Conservation (phyloP, 768 basidiomycete genomes). For the Amanita brunnescens region DNA sequence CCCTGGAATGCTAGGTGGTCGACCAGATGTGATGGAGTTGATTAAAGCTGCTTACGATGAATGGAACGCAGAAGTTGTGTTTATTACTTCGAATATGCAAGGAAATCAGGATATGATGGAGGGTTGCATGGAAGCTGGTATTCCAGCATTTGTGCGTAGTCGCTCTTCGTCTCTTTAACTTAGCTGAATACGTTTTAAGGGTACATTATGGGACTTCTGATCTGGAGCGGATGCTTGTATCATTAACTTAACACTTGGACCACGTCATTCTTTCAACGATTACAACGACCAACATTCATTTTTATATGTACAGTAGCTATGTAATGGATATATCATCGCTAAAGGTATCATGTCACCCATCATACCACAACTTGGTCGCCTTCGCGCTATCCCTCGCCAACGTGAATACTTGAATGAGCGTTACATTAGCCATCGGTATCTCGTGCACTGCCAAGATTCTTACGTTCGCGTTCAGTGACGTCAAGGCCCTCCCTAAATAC, state of each 20-base stretch:
- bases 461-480: conserved; percentile 85
- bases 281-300: neutral
- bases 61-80: conserved; percentile 80
- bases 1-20: conserved; percentile 34
- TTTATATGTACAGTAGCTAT: neutral
- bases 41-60: conserved; percentile 62
- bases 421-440: neutral
- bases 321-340: neutral
- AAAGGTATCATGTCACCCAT: neutral
- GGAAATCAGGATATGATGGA: conserved; percentile 81
- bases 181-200: conserved; percentile 20
- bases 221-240: neutral
- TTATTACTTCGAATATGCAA: conserved; percentile 73
- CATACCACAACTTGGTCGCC: neutral
- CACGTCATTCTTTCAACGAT: neutral
- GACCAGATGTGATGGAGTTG: conserved; percentile 74
- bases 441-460: conserved; percentile 20
- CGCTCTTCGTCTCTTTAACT: neutral
- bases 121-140: conserved; percentile 63
- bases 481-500: conserved; percentile 88
- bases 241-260: neutral
- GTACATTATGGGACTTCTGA: conserved; percentile 67
- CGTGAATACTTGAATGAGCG: conserved; percentile 2
- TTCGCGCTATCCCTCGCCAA: neutral
- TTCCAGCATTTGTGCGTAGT: conserved; percentile 51